phyloP scores from a whole-genome alignment of 306 rosid species.

The Senna tora region DNA sequence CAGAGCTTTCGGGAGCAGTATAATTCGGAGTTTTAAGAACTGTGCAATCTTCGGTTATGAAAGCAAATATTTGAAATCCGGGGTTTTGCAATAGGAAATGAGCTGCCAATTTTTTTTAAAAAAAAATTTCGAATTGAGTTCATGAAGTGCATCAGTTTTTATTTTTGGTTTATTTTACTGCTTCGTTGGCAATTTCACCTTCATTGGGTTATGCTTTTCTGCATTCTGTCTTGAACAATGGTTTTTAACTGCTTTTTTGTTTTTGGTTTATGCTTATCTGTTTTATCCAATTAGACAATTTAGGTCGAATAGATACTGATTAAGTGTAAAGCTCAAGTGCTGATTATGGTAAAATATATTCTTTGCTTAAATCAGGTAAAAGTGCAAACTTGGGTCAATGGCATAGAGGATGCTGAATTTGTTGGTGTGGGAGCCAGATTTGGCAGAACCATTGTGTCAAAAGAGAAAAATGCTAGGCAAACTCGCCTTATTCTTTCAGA shows the following conservation, averaged over 20 bases:
- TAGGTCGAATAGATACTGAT: neutral
- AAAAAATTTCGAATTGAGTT: neutral
- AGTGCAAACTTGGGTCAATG: constrained; percentile 97
- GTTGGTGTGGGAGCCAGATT: constrained; percentile 99
- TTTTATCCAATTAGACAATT: constrained; percentile 25
- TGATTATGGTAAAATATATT: constrained; percentile 13
- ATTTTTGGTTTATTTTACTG: neutral
- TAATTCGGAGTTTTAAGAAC: neutral
- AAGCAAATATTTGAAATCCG: neutral
- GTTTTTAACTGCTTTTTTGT: neutral
- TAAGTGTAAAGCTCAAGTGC: constrained; percentile 26
- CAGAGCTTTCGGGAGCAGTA: neutral
- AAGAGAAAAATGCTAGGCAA: constrained; percentile 89
- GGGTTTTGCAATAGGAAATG: neutral
- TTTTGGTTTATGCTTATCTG: neutral
- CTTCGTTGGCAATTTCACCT: neutral
- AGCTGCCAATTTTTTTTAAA: neutral
- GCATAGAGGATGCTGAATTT: constrained; percentile 75
- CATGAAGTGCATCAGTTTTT: neutral
- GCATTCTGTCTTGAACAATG: neutral
- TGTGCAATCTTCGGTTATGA: neutral
- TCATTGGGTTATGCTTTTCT: neutral
- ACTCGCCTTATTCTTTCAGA: constrained; percentile 74
- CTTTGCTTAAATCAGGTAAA: constrained; percentile 59
- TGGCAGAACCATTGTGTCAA: constrained; percentile 84